phyloP scores from a whole-genome alignment of 768 basidiomycete genomes.

The Lactifluus piperatus region DNA sequence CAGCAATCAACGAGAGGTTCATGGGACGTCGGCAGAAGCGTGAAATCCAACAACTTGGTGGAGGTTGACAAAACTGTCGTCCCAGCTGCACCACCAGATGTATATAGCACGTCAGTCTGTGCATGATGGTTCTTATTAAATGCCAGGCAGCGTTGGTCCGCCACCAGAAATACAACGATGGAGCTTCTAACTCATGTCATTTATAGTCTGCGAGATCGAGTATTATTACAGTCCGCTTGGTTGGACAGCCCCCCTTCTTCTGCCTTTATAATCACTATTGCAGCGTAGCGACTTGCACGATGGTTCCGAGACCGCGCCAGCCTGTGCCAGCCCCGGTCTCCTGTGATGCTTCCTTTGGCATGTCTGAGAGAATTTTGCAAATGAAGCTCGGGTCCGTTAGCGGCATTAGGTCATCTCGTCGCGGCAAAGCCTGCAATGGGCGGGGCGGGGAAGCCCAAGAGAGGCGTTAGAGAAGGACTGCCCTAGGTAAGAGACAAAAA shows the following conservation, averaged over 20 bases:
- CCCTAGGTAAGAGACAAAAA: background rate
- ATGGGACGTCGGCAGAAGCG: too few relatives aligned
- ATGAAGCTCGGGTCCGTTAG: constrained; percentile 85
- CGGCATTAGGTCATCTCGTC: constrained; percentile 74
- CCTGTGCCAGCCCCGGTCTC: constrained; percentile 59
- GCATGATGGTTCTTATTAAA: background rate
- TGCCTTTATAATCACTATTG: background rate
- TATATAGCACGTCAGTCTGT: background rate
- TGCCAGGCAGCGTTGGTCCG: background rate
- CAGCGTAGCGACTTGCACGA: constrained; percentile 44
- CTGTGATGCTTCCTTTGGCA: constrained; percentile 52
- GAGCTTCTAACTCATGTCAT: background rate
- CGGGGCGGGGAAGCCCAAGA: background rate
- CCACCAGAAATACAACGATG: background rate
- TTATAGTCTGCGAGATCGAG: background rate
- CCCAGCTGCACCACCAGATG: background rate
- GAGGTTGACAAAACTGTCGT: background rate
- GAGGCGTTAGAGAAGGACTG: background rate
- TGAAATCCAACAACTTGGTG: too few relatives aligned
- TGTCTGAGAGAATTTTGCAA: constrained; percentile 54
- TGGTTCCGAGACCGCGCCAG: constrained; percentile 77
- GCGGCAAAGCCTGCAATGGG: constrained; percentile 48
- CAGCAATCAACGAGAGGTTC: too few relatives aligned
- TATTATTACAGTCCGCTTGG: background rate
- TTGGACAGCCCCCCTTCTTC: background rate